A percentile compares a stretch with the other conserved stretches of the same genome.
Conservation (phyloP, 2,329 filamentous ascomycete genomes). For the Cytospora schulzeri region DNA sequence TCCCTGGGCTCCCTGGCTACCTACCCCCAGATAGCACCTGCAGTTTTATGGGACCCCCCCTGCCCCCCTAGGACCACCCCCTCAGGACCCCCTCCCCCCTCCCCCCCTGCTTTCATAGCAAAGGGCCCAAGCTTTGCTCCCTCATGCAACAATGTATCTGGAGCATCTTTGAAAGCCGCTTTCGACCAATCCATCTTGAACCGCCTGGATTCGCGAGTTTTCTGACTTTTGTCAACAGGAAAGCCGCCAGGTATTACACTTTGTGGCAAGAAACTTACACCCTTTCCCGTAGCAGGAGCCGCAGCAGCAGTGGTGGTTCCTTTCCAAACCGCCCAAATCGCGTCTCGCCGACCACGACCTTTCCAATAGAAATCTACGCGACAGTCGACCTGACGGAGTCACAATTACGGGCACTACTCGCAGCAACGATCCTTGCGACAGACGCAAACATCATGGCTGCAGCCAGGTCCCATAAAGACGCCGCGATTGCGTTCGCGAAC, state of each 20-base stretch:
- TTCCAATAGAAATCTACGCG: conserved; percentile 12
- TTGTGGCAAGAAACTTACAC: neutral
- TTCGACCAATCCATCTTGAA: conserved; percentile 9
- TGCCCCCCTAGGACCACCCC: neutral
- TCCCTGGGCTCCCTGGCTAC: neutral
- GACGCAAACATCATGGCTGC: conserved; percentile 23
- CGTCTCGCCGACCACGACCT: conserved; percentile 13
- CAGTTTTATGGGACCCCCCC: neutral
- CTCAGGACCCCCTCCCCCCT: conserved; percentile 3
- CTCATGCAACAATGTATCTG: conserved; percentile 16
- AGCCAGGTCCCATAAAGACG: conserved; percentile 15
- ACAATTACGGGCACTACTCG: conserved; percentile 2
- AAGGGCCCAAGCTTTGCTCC: conserved; percentile 13
- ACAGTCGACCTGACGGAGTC: neutral
- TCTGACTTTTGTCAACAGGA: neutral
- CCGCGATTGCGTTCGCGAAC: conserved; percentile 5
- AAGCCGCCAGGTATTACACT: neutral
- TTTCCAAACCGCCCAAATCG: neutral
- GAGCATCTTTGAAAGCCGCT: conserved; percentile 10
- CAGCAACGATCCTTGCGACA: conserved; percentile 17
- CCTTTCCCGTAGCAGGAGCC: neutral
- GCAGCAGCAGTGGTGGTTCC: neutral
- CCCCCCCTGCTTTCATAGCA: neutral
- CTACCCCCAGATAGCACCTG: neutral
- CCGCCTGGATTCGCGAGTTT: neutral